Base-by-base conservation (phyloP, 352 stramenopile genomes). In the Plasmopara halstedii region DNA sequence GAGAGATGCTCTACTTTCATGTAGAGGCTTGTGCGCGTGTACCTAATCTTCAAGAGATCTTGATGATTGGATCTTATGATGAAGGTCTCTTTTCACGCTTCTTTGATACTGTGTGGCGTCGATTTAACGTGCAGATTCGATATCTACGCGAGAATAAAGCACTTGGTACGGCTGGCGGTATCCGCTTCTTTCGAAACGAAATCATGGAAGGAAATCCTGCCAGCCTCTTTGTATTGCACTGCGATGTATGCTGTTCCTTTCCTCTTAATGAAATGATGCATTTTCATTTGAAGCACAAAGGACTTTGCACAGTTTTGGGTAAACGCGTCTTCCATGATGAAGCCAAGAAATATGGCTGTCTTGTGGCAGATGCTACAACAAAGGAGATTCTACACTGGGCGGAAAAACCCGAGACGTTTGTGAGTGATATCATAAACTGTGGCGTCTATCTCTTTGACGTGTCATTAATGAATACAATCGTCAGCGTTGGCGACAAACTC, bases 381-480 rank as follows among this genome's bases (percentile, higher is more conserved):
- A 88, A 87, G 35, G 79, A 94, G 68, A 87, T 94, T 23, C 53
- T 94, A 18, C 83, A 94, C 41, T 94, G 83, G 83, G 83, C 83
- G 6, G 83, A 94, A 44, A 94, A 94, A 35, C 83, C 83, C 9
- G 77, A 92, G 58, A 92, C 83, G 4, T 94, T 94, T 56, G 83
- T 94, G 32, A 94, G 83, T 53, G 81, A 94, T 55, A 85, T 93
- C 34, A 94, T 94, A 67, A 94, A 94, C 56, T 94, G 83, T 38
- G 83, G 83, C 10, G 85, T 94, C 52, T 94, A 94, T 58, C 66
- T 94, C 17, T 85, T 94, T 36, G 76, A 91, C 35, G 76, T 88
- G 14, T 67, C 81, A 32, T 58, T 94, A 29, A 76, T 94, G 49
- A 76, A 90, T 27, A 67, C 64, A 19, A 83, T 94, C 44, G 67